Percentiles rank a stretch among this genome's conserved stretches.
Conservation (phyloP, 345 rosid species). For the Sonneratia caseolaris region DNA sequence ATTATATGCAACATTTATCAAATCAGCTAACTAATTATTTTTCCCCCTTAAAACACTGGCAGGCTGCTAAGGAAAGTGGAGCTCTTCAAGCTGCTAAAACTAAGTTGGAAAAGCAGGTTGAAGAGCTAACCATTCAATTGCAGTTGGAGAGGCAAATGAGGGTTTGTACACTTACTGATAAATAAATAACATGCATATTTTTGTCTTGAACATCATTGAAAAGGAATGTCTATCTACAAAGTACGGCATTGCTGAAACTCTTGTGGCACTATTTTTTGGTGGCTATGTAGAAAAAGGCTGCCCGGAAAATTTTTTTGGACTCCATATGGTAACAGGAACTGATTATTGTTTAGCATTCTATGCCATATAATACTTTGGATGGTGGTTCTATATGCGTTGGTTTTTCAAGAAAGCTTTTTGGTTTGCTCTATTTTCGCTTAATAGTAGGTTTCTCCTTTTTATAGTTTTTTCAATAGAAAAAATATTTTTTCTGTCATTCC, state of each 20-base stretch:
- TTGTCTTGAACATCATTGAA: not conserved
- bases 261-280: not conserved
- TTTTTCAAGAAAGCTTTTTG: too few species aligned
- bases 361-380: too few species aligned
- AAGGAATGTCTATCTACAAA: not conserved
- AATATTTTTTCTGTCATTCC: not conserved
- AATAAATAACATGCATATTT: not conserved
- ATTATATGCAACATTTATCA: not conserved
- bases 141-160: conserved; percentile 80
- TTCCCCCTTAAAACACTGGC: conserved; percentile 12
- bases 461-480: not conserved
- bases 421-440: not conserved
- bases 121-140: conserved; percentile 75
- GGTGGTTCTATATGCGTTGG: too few species aligned
- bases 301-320: too few species aligned
- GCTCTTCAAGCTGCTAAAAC: conserved; percentile 94
- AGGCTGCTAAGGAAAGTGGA: conserved; percentile 96
- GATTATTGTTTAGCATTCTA: too few species aligned
- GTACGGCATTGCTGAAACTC: not conserved
- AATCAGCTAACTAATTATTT: not conserved
- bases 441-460: not conserved
- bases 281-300: too few species aligned
- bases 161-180: conserved; percentile 24
- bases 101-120: conserved; percentile 85
- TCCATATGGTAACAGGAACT: too few species aligned